A percentile compares a stretch with the other conserved stretches of the same genome.
These are phyloP conservation scores for Juncus inflexus DNA, from an alignment of 176 grass and related monocot species.

Conservation along the genomic window DNA sequence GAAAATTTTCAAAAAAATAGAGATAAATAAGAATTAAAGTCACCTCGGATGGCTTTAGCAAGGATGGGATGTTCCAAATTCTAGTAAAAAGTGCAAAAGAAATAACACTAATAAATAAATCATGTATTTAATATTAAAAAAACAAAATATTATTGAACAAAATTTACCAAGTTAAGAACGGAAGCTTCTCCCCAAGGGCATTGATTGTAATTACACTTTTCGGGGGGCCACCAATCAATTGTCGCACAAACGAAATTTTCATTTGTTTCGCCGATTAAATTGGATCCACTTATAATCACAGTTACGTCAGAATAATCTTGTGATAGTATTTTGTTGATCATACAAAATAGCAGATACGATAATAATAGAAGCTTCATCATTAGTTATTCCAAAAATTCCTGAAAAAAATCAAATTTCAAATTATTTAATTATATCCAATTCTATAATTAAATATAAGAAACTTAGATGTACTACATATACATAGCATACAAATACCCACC, in stretches of 20 bases:
- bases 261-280: slow-evolving; percentile 55
- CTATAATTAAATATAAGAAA: neutral
- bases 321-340: slow-evolving; percentile 31
- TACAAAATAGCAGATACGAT: slow-evolving; percentile 34
- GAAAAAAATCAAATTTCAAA: slow-evolving; percentile 6
- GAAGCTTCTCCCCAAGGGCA: slow-evolving; percentile 90
- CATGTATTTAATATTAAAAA: slow-evolving; percentile 11
- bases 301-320: slow-evolving; percentile 60
- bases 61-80: slow-evolving; percentile 70
- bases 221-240: slow-evolving; percentile 96
- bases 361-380: slow-evolving; percentile 33
- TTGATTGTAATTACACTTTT: slow-evolving; percentile 93
- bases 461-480: neutral
- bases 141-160: neutral
- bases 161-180: slow-evolving; percentile 71
- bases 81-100: slow-evolving; percentile 34
- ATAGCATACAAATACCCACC: too few relatives aligned
- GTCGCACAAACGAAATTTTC: slow-evolving; percentile 80
- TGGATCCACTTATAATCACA: slow-evolving; percentile 55
- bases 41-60: slow-evolving; percentile 78
- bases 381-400: slow-evolving; percentile 8
- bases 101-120: slow-evolving; percentile 19
- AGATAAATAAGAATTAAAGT: slow-evolving; percentile 12
- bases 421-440: neutral
- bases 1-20: slow-evolving; percentile 1